Percentiles rank a stretch among this genome's conserved stretches.
phyloP scores from a whole-genome alignment of 345 rosid genomes.

The Lepidium africanum region DNA sequence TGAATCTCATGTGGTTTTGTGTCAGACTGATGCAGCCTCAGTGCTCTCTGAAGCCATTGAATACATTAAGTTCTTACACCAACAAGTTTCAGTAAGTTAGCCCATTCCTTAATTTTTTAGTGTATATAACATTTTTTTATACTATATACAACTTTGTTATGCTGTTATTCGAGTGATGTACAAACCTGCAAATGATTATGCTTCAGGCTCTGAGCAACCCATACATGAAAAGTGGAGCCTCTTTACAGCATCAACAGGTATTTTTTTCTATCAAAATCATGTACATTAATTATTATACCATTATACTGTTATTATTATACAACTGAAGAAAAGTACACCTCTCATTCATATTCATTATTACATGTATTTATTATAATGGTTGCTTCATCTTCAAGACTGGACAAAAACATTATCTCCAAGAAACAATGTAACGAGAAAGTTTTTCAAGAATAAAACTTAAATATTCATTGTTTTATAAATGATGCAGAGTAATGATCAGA shows the following conservation, averaged over 20 bases:
- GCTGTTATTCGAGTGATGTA: slow-evolving; percentile 16
- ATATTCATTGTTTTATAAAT: background rate
- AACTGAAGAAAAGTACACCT: slow-evolving; percentile 4
- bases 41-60: slow-evolving; percentile 98
- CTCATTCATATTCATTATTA: slow-evolving; percentile 10
- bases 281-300: background rate
- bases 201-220: slow-evolving; percentile 76
- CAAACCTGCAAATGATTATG: slow-evolving; percentile 27
- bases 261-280: background rate
- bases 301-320: slow-evolving; percentile 12
- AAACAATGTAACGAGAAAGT: slow-evolving; percentile 12
- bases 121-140: background rate
- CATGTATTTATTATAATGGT: background rate
- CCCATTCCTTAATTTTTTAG: slow-evolving; percentile 10
- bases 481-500: slow-evolving; percentile 41
- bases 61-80: slow-evolving; percentile 95
- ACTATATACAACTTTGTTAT: background rate
- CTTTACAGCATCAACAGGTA: slow-evolving; percentile 78
- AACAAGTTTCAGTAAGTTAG: slow-evolving; percentile 75
- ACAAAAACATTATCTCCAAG: background rate
- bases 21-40: slow-evolving; percentile 98
- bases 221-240: slow-evolving; percentile 88
- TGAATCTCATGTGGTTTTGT: slow-evolving; percentile 35
- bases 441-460: background rate
- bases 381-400: slow-evolving; percentile 30